Evolutionary conservation across 2,329 filamentous ascomycete species (phyloP).

Genomic region (Cladosporium sp.): DNA sequence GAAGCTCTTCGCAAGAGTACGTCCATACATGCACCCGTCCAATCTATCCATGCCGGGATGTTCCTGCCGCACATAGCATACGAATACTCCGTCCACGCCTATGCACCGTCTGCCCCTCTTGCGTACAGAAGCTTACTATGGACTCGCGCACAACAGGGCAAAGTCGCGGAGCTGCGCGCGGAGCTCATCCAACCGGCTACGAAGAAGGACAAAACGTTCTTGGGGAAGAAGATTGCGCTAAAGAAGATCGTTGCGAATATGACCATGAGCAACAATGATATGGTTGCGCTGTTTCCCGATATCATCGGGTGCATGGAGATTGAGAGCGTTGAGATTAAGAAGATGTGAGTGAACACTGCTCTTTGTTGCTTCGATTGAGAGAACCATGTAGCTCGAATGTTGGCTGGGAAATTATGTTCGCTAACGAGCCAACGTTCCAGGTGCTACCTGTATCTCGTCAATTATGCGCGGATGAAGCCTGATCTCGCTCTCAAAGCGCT

Average conservation of each 20-base stretch:
- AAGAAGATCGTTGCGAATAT: slow-evolving; percentile 99
- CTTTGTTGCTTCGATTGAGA: neutral
- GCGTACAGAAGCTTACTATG: slow-evolving; percentile 42
- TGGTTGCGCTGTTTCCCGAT: slow-evolving; percentile 94
- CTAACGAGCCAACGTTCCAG: slow-evolving; percentile 44
- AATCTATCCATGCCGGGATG: slow-evolving; percentile 22
- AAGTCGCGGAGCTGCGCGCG: slow-evolving; percentile 91
- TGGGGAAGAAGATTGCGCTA: slow-evolving; percentile 90
- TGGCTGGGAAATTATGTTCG: neutral
- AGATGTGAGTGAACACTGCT: slow-evolving; percentile 63
- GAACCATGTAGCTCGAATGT: neutral
- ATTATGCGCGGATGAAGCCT: slow-evolving; percentile 90
- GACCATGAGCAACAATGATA: slow-evolving; percentile 99
- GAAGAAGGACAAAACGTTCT: slow-evolving; percentile 97
- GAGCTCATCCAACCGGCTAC: slow-evolving; percentile 66
- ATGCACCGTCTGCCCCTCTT: slow-evolving; percentile 26
- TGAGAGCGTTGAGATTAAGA: slow-evolving; percentile 94
- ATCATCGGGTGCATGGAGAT: slow-evolving; percentile 95
- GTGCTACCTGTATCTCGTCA: slow-evolving; percentile 96
- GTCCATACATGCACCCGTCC: slow-evolving; percentile 30
- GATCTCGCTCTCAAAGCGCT: slow-evolving; percentile 91
- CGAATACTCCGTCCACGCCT: slow-evolving; percentile 17
- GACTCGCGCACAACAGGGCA: slow-evolving; percentile 63
- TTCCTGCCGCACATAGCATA: slow-evolving; percentile 33
- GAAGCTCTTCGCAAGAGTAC: slow-evolving; percentile 97